A percentile compares a stretch with the other conserved stretches of the same genome.
Evolutionary conservation across 805 yeast species (phyloP).

Genomic region (Teunomyces kruisii): DNA sequence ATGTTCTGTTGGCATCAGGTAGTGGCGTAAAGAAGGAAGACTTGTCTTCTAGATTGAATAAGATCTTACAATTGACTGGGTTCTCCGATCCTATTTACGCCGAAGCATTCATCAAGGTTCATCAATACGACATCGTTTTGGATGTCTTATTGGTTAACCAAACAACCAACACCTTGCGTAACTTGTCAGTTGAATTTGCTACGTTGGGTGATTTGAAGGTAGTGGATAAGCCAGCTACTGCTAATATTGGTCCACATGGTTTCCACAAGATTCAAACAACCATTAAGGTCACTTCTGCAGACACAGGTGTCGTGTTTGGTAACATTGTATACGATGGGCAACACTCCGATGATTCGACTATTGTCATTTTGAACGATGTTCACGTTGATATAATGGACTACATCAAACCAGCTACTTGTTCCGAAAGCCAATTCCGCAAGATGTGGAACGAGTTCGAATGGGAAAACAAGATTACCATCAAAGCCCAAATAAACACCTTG

Average conservation of each 20-base stretch:
- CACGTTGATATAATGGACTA: constrained; percentile 97
- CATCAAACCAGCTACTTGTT: constrained; percentile 89
- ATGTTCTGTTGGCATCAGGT: constrained; percentile 55
- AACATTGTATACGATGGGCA: constrained; percentile 96
- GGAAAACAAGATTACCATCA: constrained; percentile 95
- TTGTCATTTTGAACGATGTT: constrained; percentile 90
- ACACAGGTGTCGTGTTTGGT: constrained; percentile 97
- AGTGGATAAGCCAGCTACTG: constrained; percentile 85
- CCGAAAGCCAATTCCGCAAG: constrained; percentile 86
- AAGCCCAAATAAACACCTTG: constrained; percentile 63
- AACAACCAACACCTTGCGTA: constrained; percentile 86
- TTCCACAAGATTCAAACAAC: constrained; percentile 89
- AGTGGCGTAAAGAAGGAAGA: constrained; percentile 54
- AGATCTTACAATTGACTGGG: constrained; percentile 94
- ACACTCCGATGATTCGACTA: constrained; percentile 83
- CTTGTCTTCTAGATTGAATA: constrained; percentile 75
- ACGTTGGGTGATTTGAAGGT: constrained; percentile 95
- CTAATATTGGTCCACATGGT: constrained; percentile 95
- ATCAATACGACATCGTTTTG: constrained; percentile 91
- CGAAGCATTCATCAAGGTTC: constrained; percentile 94
- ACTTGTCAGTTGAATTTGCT: constrained; percentile 91
- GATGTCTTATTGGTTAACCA: constrained; percentile 95
- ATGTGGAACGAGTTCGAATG: constrained; percentile 99
- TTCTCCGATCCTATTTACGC: constrained; percentile 97
- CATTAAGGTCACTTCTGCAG: constrained; percentile 93